phyloP scores from a whole-genome alignment of 1,139 yeast species.

The Groenewaldozyma auringiensis region DNA sequence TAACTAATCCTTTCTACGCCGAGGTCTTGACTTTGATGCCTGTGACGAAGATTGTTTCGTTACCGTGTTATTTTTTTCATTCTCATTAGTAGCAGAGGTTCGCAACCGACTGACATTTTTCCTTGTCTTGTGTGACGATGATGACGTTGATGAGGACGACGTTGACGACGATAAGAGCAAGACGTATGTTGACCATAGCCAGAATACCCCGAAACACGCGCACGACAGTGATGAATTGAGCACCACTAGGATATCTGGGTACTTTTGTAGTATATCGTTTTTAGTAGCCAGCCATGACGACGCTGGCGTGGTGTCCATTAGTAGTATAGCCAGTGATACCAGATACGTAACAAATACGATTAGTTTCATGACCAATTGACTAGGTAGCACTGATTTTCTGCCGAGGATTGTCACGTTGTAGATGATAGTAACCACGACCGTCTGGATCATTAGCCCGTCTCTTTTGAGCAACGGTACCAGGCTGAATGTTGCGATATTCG shows the following conservation, averaged over 20 bases:
- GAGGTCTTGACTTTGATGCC: neutral
- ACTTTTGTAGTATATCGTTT: conserved; percentile 21
- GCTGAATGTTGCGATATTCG: conserved; percentile 76
- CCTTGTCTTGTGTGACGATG: neutral
- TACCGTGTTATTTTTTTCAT: neutral
- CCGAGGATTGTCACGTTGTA: conserved; percentile 72
- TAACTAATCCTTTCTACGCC: conserved; percentile 2
- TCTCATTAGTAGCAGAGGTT: conserved; percentile 16
- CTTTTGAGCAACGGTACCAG: conserved; percentile 78
- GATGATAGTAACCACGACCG: conserved; percentile 48
- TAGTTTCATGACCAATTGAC: conserved; percentile 46
- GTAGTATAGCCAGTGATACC: conserved; percentile 45
- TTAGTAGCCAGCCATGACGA: neutral
- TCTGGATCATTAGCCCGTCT: conserved; percentile 70
- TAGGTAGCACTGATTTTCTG: conserved; percentile 33
- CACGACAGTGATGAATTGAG: conserved; percentile 67
- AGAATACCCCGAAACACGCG: conserved; percentile 65
- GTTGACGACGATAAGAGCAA: too few relatives aligned
- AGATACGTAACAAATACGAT: conserved; percentile 54
- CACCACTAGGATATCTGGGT: conserved; percentile 84
- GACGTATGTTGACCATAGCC: conserved; percentile 50
- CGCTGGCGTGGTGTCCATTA: conserved; percentile 39
- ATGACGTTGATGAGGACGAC: neutral
- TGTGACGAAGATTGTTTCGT: too few relatives aligned
- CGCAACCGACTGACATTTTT: conserved; percentile 25